Percentiles rank a stretch among this genome's conserved stretches.
phyloP scores from a whole-genome alignment of 2,329 filamentous ascomycete species.

The Fusarium xyrophilum region DNA sequence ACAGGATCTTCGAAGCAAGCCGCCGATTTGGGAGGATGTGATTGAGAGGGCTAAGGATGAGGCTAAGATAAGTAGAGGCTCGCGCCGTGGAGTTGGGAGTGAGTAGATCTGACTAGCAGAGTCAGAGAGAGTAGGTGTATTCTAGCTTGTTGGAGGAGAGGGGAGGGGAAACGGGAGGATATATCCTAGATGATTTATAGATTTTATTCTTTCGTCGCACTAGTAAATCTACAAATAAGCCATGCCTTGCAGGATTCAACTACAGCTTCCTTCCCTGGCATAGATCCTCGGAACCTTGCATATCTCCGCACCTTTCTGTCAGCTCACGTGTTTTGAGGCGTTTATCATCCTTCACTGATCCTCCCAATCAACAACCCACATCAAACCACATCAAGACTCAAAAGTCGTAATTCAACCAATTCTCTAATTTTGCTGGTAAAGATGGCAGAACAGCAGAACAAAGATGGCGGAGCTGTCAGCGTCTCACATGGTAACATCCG shows the following conservation, averaged over 20 bases:
- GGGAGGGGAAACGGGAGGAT: not conserved
- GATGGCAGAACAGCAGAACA: constrained; percentile 1
- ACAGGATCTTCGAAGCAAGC: constrained; percentile 17
- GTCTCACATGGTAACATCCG: constrained; percentile 2
- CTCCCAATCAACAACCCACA: not conserved
- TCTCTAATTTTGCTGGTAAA: accelerated
- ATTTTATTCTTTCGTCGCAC: not conserved
- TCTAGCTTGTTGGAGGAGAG: not conserved
- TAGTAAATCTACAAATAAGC: no score
- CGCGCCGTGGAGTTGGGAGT: not conserved
- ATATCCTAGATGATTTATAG: constrained; percentile 15
- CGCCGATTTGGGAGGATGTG: constrained; percentile 32
- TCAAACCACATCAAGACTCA: accelerated
- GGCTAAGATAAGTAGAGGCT: not conserved
- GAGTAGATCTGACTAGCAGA: not conserved
- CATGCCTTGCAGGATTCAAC: no score
- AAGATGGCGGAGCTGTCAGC: no score
- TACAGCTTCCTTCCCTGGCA: not conserved
- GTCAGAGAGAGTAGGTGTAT: not conserved
- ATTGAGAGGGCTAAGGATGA: constrained; percentile 16
- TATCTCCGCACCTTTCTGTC: not conserved
- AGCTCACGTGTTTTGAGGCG: constrained; percentile 10
- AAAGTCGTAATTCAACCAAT: accelerated
- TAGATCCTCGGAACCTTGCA: not conserved
- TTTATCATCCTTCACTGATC: not conserved